Conservation (phyloP, 495 filamentous ascomycete species). For the Tuber melanosporum region DNA sequence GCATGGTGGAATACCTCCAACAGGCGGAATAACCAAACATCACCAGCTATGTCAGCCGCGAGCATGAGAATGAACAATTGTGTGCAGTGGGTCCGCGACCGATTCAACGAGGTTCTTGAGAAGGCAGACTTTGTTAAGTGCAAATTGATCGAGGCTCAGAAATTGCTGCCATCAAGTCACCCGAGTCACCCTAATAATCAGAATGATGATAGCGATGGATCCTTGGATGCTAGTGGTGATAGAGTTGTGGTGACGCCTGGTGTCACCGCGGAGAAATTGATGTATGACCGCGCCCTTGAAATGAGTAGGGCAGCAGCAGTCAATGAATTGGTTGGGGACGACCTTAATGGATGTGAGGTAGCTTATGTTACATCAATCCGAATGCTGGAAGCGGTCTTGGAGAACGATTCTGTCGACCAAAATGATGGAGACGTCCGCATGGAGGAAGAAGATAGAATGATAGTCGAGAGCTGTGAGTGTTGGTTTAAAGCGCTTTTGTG, state of each 20-base stretch:
- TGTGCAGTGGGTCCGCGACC: constrained; percentile 86
- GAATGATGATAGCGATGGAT: constrained; percentile 42
- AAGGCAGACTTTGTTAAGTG: constrained; percentile 87
- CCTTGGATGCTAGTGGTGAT: constrained; percentile 55
- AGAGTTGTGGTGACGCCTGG: constrained; percentile 63
- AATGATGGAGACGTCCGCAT: constrained; percentile 50
- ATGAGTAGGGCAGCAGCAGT: constrained; percentile 93
- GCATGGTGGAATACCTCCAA: constrained; percentile 68
- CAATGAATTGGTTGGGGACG: constrained; percentile 86
- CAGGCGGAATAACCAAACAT: constrained; percentile 42
- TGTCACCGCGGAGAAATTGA: constrained; percentile 88
- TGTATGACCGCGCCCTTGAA: constrained; percentile 95
- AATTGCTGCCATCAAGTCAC: constrained; percentile 73
- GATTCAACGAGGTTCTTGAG: constrained; percentile 93
- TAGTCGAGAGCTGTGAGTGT: constrained; percentile 62
- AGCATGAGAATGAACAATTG: constrained; percentile 77
- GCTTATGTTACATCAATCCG: constrained; percentile 83
- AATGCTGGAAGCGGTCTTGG: constrained; percentile 89
- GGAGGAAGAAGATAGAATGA: constrained; percentile 64
- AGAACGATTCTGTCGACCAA: constrained; percentile 59
- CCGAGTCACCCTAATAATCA: constrained; percentile 78
- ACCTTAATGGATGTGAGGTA: constrained; percentile 84
- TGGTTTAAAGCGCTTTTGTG: constrained; percentile 6
- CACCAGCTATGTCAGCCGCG: constrained; percentile 46
- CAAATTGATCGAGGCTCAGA: constrained; percentile 81